Percentiles rank a stretch among this genome's conserved stretches.
These are phyloP conservation scores for Mortierella polycephala DNA, from an alignment of 371 early-diverging fungal species.

Conservation along the genomic window DNA sequence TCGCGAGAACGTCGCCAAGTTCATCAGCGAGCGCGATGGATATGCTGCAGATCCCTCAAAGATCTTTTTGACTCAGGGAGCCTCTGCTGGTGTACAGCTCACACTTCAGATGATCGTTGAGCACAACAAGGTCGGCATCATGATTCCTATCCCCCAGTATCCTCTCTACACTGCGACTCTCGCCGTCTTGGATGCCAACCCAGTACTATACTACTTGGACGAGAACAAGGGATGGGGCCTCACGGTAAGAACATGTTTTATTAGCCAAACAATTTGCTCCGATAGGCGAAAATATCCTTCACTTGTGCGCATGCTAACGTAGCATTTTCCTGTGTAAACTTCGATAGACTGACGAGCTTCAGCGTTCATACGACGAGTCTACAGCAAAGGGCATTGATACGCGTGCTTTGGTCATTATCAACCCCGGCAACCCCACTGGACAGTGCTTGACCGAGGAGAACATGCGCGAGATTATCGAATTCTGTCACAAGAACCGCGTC, in stretches of 20 bases:
- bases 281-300: background rate
- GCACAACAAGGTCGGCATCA: slow-evolving; percentile 84
- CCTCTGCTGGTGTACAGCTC: slow-evolving; percentile 90
- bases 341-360: slow-evolving; percentile 63
- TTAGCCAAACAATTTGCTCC: background rate
- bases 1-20: slow-evolving; percentile 88
- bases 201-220: slow-evolving; percentile 93
- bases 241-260: slow-evolving; percentile 41
- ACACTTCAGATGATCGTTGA: slow-evolving; percentile 86
- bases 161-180: slow-evolving; percentile 98
- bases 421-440: slow-evolving; percentile 99
- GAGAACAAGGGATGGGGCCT: slow-evolving; percentile 90
- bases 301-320: background rate
- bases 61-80: slow-evolving; percentile 94
- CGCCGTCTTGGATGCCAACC: slow-evolving; percentile 79
- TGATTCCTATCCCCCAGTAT: slow-evolving; percentile 99
- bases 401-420: slow-evolving; percentile 95
- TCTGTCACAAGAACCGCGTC: slow-evolving; percentile 84
- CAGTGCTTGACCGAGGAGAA: slow-evolving; percentile 84
- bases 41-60: slow-evolving; percentile 82
- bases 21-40: slow-evolving; percentile 86
- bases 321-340: background rate
- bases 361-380: slow-evolving; percentile 71
- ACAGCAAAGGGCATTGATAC: slow-evolving; percentile 84
- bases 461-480: slow-evolving; percentile 89